Evolutionary conservation across 345 rosid species (phyloP).

Genomic region (Lepidium africanum): DNA sequence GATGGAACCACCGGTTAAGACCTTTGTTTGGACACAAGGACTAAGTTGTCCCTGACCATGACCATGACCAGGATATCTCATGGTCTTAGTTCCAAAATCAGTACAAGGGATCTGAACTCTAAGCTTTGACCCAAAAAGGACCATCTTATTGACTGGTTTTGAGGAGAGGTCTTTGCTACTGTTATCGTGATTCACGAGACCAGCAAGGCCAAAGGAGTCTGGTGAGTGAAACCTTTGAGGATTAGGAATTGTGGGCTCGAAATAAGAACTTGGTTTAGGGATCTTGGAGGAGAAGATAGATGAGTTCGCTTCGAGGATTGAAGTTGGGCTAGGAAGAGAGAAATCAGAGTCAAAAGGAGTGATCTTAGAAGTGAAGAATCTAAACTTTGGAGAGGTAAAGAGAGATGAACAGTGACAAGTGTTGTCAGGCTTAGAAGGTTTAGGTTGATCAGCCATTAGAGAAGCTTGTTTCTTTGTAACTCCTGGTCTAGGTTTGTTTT

Average conservation of each 20-base stretch:
- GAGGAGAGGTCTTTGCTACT: not conserved
- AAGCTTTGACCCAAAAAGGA: slow-evolving; percentile 47
- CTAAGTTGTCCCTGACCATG: slow-evolving; percentile 9
- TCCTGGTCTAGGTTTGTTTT: slow-evolving; percentile 39
- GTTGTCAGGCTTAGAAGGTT: slow-evolving; percentile 25
- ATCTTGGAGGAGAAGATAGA: slow-evolving; percentile 31
- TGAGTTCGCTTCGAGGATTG: slow-evolving; percentile 47
- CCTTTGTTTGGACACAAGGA: slow-evolving; percentile 26
- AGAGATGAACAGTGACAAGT: slow-evolving; percentile 19
- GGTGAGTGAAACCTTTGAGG: slow-evolving; percentile 30
- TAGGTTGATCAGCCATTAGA: slow-evolving; percentile 54
- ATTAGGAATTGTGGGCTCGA: slow-evolving; percentile 22
- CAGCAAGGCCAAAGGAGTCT: slow-evolving; percentile 56
- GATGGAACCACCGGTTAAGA: slow-evolving; percentile 27
- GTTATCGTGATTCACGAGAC: slow-evolving; percentile 32
- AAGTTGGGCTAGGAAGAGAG: slow-evolving; percentile 47
- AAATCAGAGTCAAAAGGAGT: slow-evolving; percentile 37
- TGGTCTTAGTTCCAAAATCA: slow-evolving; percentile 51
- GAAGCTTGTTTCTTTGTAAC: slow-evolving; percentile 44
- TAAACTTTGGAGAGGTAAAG: slow-evolving; percentile 48
- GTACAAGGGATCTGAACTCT: slow-evolving; percentile 48
- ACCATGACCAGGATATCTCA: slow-evolving; percentile 11
- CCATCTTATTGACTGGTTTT: slow-evolving; percentile 37
- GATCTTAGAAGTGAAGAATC: slow-evolving; percentile 39
- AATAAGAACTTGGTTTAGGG: slow-evolving; percentile 4